Percentiles rank a stretch among this genome's conserved stretches.
Evolutionary conservation across 78 protist species (phyloP).

Genomic region (Polysphondylium violaceum): DNA sequence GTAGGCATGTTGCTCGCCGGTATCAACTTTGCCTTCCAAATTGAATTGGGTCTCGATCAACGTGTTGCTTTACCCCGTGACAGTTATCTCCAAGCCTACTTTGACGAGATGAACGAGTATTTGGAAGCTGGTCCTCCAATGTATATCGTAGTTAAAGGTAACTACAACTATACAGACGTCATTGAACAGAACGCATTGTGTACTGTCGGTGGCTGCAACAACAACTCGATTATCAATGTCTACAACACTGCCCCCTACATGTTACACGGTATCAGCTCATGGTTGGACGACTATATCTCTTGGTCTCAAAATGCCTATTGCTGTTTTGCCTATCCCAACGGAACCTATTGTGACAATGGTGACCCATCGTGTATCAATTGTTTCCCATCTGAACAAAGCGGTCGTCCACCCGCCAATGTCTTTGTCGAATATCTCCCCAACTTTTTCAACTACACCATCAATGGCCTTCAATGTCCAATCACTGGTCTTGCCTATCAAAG

Average conservation of each 20-base stretch:
- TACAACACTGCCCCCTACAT: slow-evolving; percentile 59
- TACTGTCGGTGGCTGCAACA: slow-evolving; percentile 32
- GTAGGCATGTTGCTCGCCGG: slow-evolving; percentile 25
- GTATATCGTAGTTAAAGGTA: slow-evolving; percentile 82
- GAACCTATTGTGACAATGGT: neutral
- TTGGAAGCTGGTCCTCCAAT: slow-evolving; percentile 87
- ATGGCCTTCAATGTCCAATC: neutral
- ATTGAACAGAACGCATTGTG: slow-evolving; percentile 19
- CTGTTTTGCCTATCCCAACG: slow-evolving; percentile 24
- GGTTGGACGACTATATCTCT: slow-evolving; percentile 64
- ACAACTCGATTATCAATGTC: slow-evolving; percentile 32
- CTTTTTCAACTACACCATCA: neutral
- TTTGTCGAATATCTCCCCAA: slow-evolving; percentile 10
- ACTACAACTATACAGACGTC: neutral
- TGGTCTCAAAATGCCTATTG: slow-evolving; percentile 7
- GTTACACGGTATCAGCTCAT: slow-evolving; percentile 38
- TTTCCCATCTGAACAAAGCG: neutral
- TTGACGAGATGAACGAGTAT: slow-evolving; percentile 11
- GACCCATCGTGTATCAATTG: slow-evolving; percentile 9
- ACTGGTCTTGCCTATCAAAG: slow-evolving; percentile 7
- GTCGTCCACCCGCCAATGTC: slow-evolving; percentile 21
- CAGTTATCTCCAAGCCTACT: slow-evolving; percentile 82
- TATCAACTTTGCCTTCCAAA: slow-evolving; percentile 26
- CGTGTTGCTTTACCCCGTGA: slow-evolving; percentile 83
- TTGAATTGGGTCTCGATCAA: slow-evolving; percentile 85